A percentile compares a stretch with the other conserved stretches of the same genome.
Conservation (phyloP, 495 filamentous ascomycete species). For the Apiosordaria backusii region DNA sequence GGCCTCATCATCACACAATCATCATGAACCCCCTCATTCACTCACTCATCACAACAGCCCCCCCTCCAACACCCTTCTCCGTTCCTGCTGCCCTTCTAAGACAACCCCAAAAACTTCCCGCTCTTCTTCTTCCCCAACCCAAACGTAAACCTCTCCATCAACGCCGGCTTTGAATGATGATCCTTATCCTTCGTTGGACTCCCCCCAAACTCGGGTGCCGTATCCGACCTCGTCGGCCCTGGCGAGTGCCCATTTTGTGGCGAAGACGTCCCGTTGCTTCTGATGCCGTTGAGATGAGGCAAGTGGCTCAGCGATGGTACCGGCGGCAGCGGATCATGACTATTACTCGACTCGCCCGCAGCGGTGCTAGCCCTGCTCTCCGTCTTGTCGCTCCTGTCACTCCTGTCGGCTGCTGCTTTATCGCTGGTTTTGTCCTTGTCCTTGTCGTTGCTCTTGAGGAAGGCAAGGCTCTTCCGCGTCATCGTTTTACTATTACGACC, state of each 20-base stretch:
- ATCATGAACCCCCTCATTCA: too few species aligned
- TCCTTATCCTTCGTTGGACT: conserved; percentile 25
- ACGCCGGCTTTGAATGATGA: conserved; percentile 11
- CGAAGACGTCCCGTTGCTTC: conserved; percentile 8
- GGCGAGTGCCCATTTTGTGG: neutral
- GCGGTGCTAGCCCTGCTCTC: conserved; percentile 13
- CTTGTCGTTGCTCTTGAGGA: conserved; percentile 38
- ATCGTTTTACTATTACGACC: conserved; percentile 42
- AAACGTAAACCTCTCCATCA: conserved; percentile 56
- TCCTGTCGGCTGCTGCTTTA: conserved; percentile 17
- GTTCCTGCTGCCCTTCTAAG: neutral
- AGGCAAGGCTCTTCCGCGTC: conserved; percentile 50
- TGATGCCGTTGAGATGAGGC: conserved; percentile 3
- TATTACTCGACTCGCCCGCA: conserved; percentile 7
- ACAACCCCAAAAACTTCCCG: conserved; percentile 36
- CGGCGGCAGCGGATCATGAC: neutral
- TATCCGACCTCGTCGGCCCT: neutral
- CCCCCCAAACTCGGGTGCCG: conserved; percentile 11
- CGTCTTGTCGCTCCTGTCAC: conserved; percentile 18
- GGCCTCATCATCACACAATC: neutral
- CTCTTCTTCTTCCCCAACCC: conserved; percentile 60
- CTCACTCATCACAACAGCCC: neutral
- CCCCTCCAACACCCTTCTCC: neutral
- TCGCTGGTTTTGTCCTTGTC: conserved; percentile 16
- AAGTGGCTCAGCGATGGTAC: neutral